Evolutionary conservation across 1,139 yeast genomes (phyloP).

Genomic region (Kodamaea derodonti): DNA sequence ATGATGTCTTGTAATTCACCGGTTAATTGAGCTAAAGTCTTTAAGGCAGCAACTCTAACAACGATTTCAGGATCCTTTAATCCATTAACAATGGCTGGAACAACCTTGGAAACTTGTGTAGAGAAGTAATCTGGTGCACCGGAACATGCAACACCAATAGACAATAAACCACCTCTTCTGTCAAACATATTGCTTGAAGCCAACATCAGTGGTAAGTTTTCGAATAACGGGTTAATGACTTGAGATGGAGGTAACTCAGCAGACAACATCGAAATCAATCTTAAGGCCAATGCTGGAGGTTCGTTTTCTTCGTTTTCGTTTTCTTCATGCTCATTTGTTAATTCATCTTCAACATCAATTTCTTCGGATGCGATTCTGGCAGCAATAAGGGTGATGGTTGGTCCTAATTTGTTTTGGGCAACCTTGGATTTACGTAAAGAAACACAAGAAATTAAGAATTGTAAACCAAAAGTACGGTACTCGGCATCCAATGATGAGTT

Average conservation of each 20-base stretch:
- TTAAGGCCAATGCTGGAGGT: slow-evolving; percentile 74
- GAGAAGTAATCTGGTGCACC: slow-evolving; percentile 95
- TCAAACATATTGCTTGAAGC: slow-evolving; percentile 64
- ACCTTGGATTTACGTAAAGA: slow-evolving; percentile 61
- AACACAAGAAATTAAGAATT: slow-evolving; percentile 76
- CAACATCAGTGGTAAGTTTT: slow-evolving; percentile 60
- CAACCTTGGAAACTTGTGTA: slow-evolving; percentile 66
- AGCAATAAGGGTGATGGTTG: slow-evolving; percentile 70
- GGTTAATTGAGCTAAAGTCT: slow-evolving; percentile 74
- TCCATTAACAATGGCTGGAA: slow-evolving; percentile 72
- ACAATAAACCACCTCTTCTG: slow-evolving; percentile 83
- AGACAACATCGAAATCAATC: slow-evolving; percentile 76
- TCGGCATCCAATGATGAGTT: slow-evolving; percentile 73
- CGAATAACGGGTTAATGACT: slow-evolving; percentile 77
- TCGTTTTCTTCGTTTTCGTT: slow-evolving; percentile 89
- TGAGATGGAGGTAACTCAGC: slow-evolving; percentile 89
- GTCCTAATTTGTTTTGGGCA: slow-evolving; percentile 69
- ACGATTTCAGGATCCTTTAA: slow-evolving; percentile 72
- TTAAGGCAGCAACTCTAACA: slow-evolving; percentile 84
- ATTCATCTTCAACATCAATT: slow-evolving; percentile 66
- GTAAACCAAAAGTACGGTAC: slow-evolving; percentile 77
- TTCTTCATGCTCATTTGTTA: slow-evolving; percentile 78
- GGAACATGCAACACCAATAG: slow-evolving; percentile 78
- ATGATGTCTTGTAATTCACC: slow-evolving; percentile 80
- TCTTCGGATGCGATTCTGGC: slow-evolving; percentile 78